Conservation (phyloP, 768 basidiomycete genomes). For the Auriculariales sp. region DNA sequence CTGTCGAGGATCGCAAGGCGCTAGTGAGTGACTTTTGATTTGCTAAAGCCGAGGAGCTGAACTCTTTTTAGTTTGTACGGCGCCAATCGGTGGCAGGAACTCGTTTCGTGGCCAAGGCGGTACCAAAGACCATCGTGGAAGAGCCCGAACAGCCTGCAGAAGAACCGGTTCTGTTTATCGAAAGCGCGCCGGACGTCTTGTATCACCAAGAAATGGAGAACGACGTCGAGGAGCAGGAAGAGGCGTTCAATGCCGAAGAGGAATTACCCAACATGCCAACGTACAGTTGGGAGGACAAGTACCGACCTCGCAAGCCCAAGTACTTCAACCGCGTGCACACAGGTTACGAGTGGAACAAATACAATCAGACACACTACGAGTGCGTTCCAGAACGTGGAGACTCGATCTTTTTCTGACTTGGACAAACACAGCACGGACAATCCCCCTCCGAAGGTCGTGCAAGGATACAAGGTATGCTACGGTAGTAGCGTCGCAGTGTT, state of each 20-base stretch:
- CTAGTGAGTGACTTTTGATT: conserved; percentile 36
- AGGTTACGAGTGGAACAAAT: conserved; percentile 99
- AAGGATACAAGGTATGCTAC: conserved; percentile 76
- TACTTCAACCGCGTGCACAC: conserved; percentile 99
- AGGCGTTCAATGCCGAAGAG: conserved; percentile 88
- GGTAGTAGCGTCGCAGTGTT: conserved; percentile 1
- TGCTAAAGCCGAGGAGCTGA: neutral
- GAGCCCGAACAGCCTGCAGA: conserved; percentile 37
- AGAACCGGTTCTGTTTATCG: conserved; percentile 40
- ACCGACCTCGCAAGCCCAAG: conserved; percentile 88
- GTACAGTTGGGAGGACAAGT: conserved; percentile 99
- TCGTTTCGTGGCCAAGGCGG: conserved; percentile 71
- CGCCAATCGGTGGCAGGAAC: conserved; percentile 73
- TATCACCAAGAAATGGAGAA: conserved; percentile 86
- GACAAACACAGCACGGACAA: conserved; percentile 66
- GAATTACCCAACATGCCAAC: conserved; percentile 67
- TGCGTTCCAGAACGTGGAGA: conserved; percentile 32
- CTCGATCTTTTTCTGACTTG: conserved; percentile 4
- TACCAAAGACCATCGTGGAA: conserved; percentile 27
- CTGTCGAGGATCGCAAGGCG: conserved; percentile 43
- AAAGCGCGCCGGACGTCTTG: conserved; percentile 78
- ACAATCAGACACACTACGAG: conserved; percentile 99
- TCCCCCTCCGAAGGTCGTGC: conserved; percentile 97
- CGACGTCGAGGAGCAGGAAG: conserved; percentile 92
- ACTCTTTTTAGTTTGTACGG: conserved; percentile 44